Conservation (phyloP, 352 stramenopile species). For the Phytophthora agathidicida region DNA sequence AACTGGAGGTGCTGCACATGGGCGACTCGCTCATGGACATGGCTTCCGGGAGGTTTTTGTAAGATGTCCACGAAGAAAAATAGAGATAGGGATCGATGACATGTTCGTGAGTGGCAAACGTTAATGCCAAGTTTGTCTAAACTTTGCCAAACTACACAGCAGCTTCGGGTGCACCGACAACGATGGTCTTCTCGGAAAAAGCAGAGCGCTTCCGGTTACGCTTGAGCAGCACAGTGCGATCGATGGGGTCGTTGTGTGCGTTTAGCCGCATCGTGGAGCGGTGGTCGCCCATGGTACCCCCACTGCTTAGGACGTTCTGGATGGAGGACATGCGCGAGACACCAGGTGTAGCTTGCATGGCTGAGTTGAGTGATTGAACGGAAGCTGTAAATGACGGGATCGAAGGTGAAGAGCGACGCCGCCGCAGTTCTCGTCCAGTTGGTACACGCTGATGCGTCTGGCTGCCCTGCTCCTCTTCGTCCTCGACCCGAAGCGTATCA, state of each 20-base stretch:
- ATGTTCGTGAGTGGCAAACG: conserved; percentile 20
- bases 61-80: conserved; percentile 10
- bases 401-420: conserved; percentile 83
- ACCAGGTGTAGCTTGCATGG: conserved; percentile 70
- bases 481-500: conserved; percentile 58
- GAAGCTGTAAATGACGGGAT: conserved; percentile 88
- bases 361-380: conserved; percentile 80
- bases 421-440: conserved; percentile 53
- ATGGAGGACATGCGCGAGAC: conserved; percentile 58
- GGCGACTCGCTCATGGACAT: conserved; percentile 70
- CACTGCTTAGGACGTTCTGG: conserved; percentile 39
- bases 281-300: conserved; percentile 39
- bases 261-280: conserved; percentile 70
- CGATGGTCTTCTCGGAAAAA: conserved; percentile 88
- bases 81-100: conserved; percentile 4
- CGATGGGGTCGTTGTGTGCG: conserved; percentile 60
- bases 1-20: conserved; percentile 67
- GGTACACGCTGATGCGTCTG: conserved; percentile 55
- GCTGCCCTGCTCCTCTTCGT: conserved; percentile 51
- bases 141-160: conserved; percentile 63
- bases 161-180: conserved; percentile 83
- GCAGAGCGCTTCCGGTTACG: conserved; percentile 73
- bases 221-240: conserved; percentile 80
- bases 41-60: conserved; percentile 67
- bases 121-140: conserved; percentile 19